Base-by-base conservation (phyloP, 1,139 yeast species). In the Yamadazyma triangularis region DNA sequence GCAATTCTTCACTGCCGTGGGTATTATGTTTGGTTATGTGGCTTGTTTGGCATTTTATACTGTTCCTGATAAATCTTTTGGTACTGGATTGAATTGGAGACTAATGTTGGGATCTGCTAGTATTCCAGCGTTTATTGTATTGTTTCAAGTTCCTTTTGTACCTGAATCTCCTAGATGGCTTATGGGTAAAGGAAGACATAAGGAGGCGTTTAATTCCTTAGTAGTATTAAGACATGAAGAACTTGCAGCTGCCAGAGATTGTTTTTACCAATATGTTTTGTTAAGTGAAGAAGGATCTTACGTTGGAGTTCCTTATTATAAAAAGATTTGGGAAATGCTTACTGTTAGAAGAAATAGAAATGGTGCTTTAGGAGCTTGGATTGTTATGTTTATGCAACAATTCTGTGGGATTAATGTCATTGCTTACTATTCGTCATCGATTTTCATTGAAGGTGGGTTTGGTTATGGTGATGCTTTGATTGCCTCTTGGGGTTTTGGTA, bases 401-500 rank as follows among this genome's bases (percentile, higher is more conserved):
- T 70, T 83, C 44, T 77, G 87, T 35, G 94, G 93, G 70, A 73
- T 77, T 56, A 83, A 83, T 64, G 83, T 81, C 58, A 81, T 84
- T 65, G 82, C 83, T 70, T 83, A 82, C 67, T 83, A 82, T 47
- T 88, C 88, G n/a, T 78, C 88, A 1, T 70, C 84, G 8, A 85
- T 86, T 40, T 87, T 86, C 58, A 59, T 73, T 28, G 70, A 79
- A 31, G 77, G 89, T 11, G 80, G 82, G 16, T 81, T 82, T 53
- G 58, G 74, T 13, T 76, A 70, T 36, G 64, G 77, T 32, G 65
- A 73, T 37, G 79, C 95, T 0, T 58, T 86, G 48, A 59, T 82
- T 44, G 94, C 94, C 0, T 83, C 94, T 1, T 74, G 89, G 76
- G 95, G 95, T 6, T 86, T 80, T 48, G 95, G 95, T 50, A 73